These are phyloP conservation scores for Flagelloscypha sp. DNA, from an alignment of 768 basidiomycete genomes.

Conservation along the genomic window DNA sequence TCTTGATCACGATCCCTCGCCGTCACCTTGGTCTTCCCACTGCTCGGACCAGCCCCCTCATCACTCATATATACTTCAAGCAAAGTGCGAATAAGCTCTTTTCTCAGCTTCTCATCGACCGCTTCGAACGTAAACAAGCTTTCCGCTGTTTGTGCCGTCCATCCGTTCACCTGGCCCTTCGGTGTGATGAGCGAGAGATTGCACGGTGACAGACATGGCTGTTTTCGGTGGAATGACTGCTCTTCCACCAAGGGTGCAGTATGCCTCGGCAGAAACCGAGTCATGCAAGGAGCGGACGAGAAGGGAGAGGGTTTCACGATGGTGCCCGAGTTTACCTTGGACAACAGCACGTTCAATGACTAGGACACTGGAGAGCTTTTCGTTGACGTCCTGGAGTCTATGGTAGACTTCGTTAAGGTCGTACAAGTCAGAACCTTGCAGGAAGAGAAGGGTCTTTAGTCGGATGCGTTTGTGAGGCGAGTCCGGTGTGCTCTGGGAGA, in stretches of 20 bases:
- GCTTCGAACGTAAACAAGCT: slow-evolving; percentile 19
- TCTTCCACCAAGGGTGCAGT: slow-evolving; percentile 77
- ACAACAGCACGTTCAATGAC: slow-evolving; percentile 71
- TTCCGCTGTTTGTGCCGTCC: slow-evolving; percentile 18
- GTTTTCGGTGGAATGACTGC: slow-evolving; percentile 57
- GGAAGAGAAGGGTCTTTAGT: slow-evolving; percentile 68
- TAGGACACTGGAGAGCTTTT: slow-evolving; percentile 27
- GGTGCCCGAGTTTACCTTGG: slow-evolving; percentile 60
- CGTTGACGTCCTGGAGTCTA: slow-evolving; percentile 28
- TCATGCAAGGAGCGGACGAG: slow-evolving; percentile 70
- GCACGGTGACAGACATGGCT: slow-evolving; percentile 44
- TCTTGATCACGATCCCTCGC: too few relatives aligned
- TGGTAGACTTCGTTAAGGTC: slow-evolving; percentile 41
- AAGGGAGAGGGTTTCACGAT: slow-evolving; percentile 53
- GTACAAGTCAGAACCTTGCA: slow-evolving; percentile 70
- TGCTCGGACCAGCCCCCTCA: too few relatives aligned
- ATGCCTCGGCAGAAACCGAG: slow-evolving; percentile 71
- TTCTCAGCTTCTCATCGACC: slow-evolving; percentile 43
- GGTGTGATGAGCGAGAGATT: slow-evolving; percentile 24
- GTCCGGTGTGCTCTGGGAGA: slow-evolving; percentile 76
- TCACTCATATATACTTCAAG: slow-evolving; percentile 78
- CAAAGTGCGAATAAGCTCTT: slow-evolving; percentile 56
- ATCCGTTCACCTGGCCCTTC: slow-evolving; percentile 19
- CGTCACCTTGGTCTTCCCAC: too few relatives aligned
- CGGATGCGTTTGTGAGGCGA: slow-evolving; percentile 65